These are phyloP conservation scores for Saposhnikovia divaricata DNA, from an alignment of 129 eudicot genomes.

Conservation along the genomic window DNA sequence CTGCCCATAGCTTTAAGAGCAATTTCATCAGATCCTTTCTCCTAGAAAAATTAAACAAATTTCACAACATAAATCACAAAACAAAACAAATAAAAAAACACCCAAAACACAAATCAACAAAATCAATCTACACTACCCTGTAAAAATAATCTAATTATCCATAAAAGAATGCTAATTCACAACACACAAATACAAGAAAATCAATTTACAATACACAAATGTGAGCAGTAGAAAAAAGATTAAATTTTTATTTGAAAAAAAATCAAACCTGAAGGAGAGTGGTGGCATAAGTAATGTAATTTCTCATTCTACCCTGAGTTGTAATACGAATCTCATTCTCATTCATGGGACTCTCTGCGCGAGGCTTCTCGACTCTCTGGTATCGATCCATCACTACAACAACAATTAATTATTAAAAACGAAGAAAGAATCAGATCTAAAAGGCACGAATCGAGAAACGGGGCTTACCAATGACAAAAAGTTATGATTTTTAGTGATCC, in stretches of 20 bases:
- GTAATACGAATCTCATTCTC: constrained; percentile 68
- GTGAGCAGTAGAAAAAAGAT: no score
- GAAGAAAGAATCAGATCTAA: not conserved
- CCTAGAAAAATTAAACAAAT: constrained; percentile 11
- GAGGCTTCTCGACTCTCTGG: constrained; percentile 67
- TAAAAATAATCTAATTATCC: no score
- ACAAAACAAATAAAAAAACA: no score
- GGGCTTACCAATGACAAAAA: not conserved
- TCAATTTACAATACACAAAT: no score
- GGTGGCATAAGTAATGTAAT: constrained; percentile 61
- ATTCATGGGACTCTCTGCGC: constrained; percentile 45
- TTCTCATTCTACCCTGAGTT: constrained; percentile 61
- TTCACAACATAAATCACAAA: no score
- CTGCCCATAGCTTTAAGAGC: constrained; percentile 47
- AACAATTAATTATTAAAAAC: not conserved
- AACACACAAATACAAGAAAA: no score
- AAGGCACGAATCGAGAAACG: not conserved
- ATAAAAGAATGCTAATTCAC: no score
- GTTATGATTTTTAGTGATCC: not conserved
- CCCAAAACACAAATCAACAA: no score
- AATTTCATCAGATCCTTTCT: constrained; percentile 41
- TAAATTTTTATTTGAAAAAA: no score
- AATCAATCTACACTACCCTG: no score
- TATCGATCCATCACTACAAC: constrained; percentile 47
- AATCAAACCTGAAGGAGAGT: constrained; percentile 34